Evolutionary conservation across 805 yeast genomes (phyloP).

Genomic region (Metschnikowia vanudenii): DNA sequence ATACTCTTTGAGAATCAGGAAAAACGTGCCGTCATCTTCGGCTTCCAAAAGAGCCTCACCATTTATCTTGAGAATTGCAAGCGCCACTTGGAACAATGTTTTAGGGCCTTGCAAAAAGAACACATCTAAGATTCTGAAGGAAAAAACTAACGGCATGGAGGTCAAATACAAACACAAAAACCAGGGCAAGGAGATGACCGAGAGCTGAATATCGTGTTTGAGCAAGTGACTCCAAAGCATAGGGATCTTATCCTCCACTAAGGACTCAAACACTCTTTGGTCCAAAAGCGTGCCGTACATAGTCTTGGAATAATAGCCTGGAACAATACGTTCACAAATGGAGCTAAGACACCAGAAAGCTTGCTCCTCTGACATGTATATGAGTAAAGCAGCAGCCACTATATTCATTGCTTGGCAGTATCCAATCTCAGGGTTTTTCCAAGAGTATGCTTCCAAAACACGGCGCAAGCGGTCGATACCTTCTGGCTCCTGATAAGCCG

Average conservation of each 20-base stretch:
- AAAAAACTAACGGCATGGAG: conserved; percentile 92
- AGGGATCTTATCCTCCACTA: conserved; percentile 90
- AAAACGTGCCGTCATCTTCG: conserved; percentile 90
- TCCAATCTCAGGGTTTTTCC: conserved; percentile 97
- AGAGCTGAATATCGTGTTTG: conserved; percentile 80
- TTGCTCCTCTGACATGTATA: conserved; percentile 92
- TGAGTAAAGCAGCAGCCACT: conserved; percentile 73
- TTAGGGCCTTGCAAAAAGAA: conserved; percentile 87
- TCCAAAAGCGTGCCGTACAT: conserved; percentile 97
- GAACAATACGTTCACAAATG: conserved; percentile 80
- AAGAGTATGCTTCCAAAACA: conserved; percentile 89
- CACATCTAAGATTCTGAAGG: conserved; percentile 87
- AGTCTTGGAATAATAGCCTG: conserved; percentile 94
- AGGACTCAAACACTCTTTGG: conserved; percentile 87
- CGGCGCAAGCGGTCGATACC: conserved; percentile 84
- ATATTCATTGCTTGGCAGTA: conserved; percentile 99
- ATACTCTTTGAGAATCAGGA: conserved; percentile 79
- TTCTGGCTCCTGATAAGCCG: conserved; percentile 83
- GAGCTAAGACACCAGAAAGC: conserved; percentile 90
- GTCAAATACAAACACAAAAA: conserved; percentile 85
- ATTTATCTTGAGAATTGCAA: conserved; percentile 84
- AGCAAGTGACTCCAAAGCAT: conserved; percentile 78
- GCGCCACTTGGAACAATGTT: conserved; percentile 86
- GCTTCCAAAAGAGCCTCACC: conserved; percentile 79
- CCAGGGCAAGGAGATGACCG: conserved; percentile 96